Percentiles rank a stretch among this genome's conserved stretches.
phyloP scores from a whole-genome alignment of 2,329 filamentous ascomycete genomes.

The Calonectria ilicicola region DNA sequence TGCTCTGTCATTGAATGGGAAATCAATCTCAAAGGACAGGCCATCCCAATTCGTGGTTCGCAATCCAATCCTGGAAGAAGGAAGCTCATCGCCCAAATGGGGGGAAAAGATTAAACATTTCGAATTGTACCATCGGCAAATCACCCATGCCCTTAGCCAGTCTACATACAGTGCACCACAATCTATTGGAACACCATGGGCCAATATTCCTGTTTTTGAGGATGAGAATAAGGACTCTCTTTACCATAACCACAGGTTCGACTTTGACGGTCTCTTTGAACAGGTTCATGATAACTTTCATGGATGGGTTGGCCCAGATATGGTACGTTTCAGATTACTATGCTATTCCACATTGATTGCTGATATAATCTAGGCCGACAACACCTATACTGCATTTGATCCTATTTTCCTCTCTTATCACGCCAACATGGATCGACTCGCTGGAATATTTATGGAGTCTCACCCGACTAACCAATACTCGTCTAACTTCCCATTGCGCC shows the following conservation, averaged over 20 bases:
- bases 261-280: conserved; percentile 23
- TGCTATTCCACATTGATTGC: neutral
- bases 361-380: neutral
- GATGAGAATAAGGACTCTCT: neutral
- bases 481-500: conserved; percentile 14
- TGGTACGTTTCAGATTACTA: neutral
- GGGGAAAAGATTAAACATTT: conserved; percentile 9
- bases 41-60: conserved; percentile 6
- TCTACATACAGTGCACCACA: neutral
- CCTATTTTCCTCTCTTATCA: conserved; percentile 27
- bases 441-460: conserved; percentile 5
- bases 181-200: neutral
- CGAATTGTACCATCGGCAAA: conserved; percentile 14
- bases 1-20: neutral
- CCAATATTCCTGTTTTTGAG: neutral
- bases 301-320: conserved; percentile 21
- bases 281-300: conserved; percentile 23
- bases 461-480: conserved; percentile 14
- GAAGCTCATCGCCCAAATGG: neutral
- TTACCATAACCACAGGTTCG: neutral
- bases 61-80: neutral
- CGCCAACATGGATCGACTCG: conserved; percentile 24
- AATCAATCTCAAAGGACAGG: too few species aligned
- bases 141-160: neutral
- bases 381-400: conserved; percentile 17